Conservation (phyloP, 2,329 filamentous ascomycete genomes). For the Xylaria sp. region DNA sequence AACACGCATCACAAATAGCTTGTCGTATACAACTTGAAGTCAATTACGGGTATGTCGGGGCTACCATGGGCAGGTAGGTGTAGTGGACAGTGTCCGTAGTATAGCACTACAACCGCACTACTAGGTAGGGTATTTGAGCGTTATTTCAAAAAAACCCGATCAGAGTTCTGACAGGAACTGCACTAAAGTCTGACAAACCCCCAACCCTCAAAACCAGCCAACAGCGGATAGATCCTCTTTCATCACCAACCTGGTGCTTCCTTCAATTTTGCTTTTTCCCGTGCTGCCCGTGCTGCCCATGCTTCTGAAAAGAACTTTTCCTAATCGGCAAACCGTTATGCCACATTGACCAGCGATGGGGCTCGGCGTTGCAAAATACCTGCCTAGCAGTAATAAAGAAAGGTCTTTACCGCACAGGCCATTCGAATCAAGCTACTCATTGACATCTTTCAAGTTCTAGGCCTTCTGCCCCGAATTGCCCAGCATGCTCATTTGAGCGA, state of each 20-base stretch:
- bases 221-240: slow-evolving; percentile 36
- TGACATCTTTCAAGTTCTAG: background rate
- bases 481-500: background rate
- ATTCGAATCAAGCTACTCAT: background rate
- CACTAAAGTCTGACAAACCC: slow-evolving; percentile 31
- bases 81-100: slow-evolving; percentile 1
- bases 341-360: slow-evolving; percentile 15
- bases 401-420: slow-evolving; percentile 20
- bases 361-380: slow-evolving; percentile 18
- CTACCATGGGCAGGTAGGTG: background rate
- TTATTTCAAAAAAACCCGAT: slow-evolving; percentile 25
- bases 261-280: slow-evolving; percentile 25
- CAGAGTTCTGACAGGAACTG: slow-evolving; percentile 35
- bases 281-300: slow-evolving; percentile 4
- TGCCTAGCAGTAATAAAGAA: background rate
- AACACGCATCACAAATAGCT: background rate
- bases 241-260: slow-evolving; percentile 37
- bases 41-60: slow-evolving; percentile 24
- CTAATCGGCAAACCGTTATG: slow-evolving; percentile 30
- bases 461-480: background rate
- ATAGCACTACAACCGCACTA: slow-evolving; percentile 1
- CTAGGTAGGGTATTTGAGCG: slow-evolving; percentile 11
- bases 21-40: background rate
- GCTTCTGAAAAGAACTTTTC: slow-evolving; percentile 12
- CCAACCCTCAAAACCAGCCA: slow-evolving; percentile 13